These are phyloP conservation scores for Calophaca sinica DNA, from an alignment of 306 rosid species.

Conservation along the genomic window DNA sequence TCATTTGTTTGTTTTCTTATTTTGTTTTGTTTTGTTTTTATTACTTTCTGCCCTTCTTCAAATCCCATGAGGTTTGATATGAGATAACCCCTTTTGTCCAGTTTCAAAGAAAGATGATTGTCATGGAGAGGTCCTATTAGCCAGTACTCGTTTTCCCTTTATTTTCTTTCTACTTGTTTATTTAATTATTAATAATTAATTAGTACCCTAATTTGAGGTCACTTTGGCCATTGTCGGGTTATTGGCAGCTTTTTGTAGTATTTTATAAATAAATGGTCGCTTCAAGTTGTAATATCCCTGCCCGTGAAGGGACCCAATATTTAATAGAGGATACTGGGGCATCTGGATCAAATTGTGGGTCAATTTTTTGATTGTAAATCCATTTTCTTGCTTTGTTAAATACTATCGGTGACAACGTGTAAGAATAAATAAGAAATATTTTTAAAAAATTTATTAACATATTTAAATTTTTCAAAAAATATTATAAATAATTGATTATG, in stretches of 20 bases:
- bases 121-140: slow-evolving; percentile 46
- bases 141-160: neutral
- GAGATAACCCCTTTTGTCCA: slow-evolving; percentile 20
- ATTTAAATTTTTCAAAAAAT: too few species aligned
- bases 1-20: slow-evolving; percentile 41
- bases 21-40: too few species aligned
- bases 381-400: neutral
- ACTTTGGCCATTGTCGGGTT: slow-evolving; percentile 34
- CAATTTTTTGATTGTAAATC: slow-evolving; percentile 9
- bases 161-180: slow-evolving; percentile 37
- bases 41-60: too few species aligned
- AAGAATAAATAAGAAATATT: too few species aligned
- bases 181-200: slow-evolving; percentile 16
- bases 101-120: slow-evolving; percentile 49
- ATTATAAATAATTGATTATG: too few species aligned
- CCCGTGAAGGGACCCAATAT: slow-evolving; percentile 42
- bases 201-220: neutral
- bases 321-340: neutral
- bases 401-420: too few species aligned
- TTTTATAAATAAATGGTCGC: slow-evolving; percentile 26
- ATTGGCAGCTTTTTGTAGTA: slow-evolving; percentile 9
- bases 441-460: too few species aligned
- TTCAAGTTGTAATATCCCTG: slow-evolving; percentile 10
- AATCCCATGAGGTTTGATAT: slow-evolving; percentile 12
- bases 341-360: neutral